Evolutionary conservation across 2,329 filamentous ascomycete genomes (phyloP).

Genomic region (Cercospora brassicicola): DNA sequence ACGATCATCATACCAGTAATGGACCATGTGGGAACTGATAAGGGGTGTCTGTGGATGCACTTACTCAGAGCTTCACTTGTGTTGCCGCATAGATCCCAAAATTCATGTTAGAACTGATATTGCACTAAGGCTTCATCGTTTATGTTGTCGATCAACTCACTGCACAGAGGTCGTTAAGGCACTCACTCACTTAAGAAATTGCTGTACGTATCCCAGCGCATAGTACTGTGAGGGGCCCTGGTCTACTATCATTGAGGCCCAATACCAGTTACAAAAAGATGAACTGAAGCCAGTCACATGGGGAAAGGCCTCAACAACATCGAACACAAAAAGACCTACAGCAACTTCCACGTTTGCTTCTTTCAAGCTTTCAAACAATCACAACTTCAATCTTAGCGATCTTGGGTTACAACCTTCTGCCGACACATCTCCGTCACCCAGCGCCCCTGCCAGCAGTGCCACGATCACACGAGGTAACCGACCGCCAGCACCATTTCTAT

Average conservation of each 20-base stretch:
- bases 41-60: neutral
- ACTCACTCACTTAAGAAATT: neutral
- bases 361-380: neutral
- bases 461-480: neutral
- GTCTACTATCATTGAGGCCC: neutral
- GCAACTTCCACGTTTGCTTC: neutral
- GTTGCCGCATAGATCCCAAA: neutral
- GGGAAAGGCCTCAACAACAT: neutral
- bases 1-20: neutral
- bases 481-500: neutral
- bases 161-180: neutral
- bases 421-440: neutral
- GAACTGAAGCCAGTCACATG: neutral
- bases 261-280: neutral
- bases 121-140: neutral
- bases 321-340: neutral
- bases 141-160: neutral
- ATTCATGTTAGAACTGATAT: neutral
- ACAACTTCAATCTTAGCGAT: neutral
- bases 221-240: neutral
- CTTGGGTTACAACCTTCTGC: neutral
- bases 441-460: neutral
- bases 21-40: neutral
- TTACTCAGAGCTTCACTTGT: neutral
- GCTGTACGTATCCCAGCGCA: neutral